Percentiles rank a stretch among this genome's conserved stretches.
Evolutionary conservation across 352 stramenopile species (phyloP).

Genomic region (Pilasporangium apinafurcum): DNA sequence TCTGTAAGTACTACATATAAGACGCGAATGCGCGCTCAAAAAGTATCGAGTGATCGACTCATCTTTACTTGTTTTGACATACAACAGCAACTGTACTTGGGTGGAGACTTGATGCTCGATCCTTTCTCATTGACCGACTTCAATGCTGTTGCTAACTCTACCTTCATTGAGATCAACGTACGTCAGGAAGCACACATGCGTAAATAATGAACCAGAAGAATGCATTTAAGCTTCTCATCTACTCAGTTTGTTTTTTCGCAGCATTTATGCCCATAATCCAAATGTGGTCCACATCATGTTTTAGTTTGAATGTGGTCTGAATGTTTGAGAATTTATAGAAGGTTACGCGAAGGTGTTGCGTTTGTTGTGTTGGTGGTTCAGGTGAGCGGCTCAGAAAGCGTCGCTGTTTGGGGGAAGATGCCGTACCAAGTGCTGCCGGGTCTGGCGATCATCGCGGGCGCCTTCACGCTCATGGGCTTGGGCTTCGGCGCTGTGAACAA

Average conservation of each 20-base stretch:
- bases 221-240: no score
- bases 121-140: constrained; percentile 66
- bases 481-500: constrained; percentile 74
- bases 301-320: background rate
- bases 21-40: no score
- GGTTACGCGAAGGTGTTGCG: background rate
- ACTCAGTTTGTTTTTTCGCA: no score
- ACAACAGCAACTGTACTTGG: constrained; percentile 32
- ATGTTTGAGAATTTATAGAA: background rate
- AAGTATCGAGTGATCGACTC: no score
- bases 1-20: constrained; percentile 15
- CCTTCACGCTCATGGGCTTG: constrained; percentile 76
- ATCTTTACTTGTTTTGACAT: background rate
- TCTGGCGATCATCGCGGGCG: constrained; percentile 65
- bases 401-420: constrained; percentile 32
- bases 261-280: no score
- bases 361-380: constrained; percentile 8
- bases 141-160: constrained; percentile 20
- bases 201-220: no score
- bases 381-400: background rate
- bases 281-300: background rate
- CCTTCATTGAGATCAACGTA: constrained; percentile 36
- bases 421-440: constrained; percentile 83
- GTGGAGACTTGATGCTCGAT: constrained; percentile 36
- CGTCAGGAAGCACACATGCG: constrained; percentile 8